Base-by-base conservation (phyloP, 192 early-diverging fungal species). In the Umbelopsis sp. region DNA sequence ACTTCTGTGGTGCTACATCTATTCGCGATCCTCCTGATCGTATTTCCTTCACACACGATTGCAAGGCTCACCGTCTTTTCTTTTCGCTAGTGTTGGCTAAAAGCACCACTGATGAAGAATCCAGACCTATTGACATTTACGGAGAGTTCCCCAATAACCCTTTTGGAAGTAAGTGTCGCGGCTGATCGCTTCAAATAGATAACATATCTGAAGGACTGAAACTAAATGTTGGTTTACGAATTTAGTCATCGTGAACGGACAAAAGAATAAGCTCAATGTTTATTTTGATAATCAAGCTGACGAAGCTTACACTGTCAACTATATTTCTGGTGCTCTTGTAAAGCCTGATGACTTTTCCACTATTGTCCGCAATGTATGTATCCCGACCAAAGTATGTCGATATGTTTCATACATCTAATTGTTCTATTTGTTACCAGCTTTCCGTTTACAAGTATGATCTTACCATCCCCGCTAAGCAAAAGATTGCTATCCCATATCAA, bases 181-280 rank as follows among this genome's bases (percentile, higher is more conserved):
- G 18, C 25, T 25, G 21, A 18, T 52, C 12, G 27, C 18, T 18
- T 33, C 16, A 0, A n/a, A 18, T 49, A 5, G 64, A 27, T 50
- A 53, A 21, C 25, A 25, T 16, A 16, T 11, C 20, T 44, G 27
- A 13, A 20, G 6, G 16, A 23, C n/a, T 8, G 11, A 22, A 55
- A 22, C 16, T 25, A 55, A 70, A 2, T 22, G 9, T 64, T 64
- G 45, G n/a, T 65, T 49, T 16, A 9, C 61, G 49, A 47, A 8
- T 9, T 1, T 74, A 83, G 82, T 75, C 35, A 74, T 83, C n/a
- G 64, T 78, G 25, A 83, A 83, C 71, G 82, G 82, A 15, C 76
- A 83, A 52, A 58, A 69, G 41, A 83, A 80, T 48, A 78, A 73
- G 48, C 51, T 83, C 12, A 64, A 71, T 4, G 45, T 83, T 48